Conservation (phyloP, 352 stramenopile genomes). For the Globisporangium mamillatum region DNA sequence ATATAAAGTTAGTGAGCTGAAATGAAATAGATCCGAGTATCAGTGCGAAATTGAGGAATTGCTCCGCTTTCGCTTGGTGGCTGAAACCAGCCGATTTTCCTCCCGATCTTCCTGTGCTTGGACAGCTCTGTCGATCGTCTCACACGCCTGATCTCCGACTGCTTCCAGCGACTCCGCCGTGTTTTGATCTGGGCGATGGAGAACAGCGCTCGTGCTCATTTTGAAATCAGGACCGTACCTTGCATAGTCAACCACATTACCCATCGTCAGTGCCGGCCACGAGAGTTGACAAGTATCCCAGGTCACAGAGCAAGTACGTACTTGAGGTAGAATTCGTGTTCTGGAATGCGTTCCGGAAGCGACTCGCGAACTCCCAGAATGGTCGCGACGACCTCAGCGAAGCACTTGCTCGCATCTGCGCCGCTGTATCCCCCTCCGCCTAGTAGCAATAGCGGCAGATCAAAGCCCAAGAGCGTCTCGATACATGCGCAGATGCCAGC, state of each 20-base stretch:
- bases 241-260: not conserved
- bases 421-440: slow-evolving; percentile 68
- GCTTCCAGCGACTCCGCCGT: not conserved
- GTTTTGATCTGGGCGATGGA: slow-evolving; percentile 14
- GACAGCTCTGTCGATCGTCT: slow-evolving; percentile 14
- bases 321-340: slow-evolving; percentile 57
- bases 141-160: not conserved
- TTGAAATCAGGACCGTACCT: slow-evolving; percentile 15
- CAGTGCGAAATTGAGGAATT: not conserved
- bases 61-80: not conserved
- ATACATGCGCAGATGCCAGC: slow-evolving; percentile 33
- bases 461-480: slow-evolving; percentile 27
- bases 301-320: slow-evolving; percentile 20
- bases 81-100: not conserved
- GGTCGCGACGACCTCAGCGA: slow-evolving; percentile 49
- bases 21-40: not conserved
- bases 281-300: too few relatives aligned
- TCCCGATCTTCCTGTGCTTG: slow-evolving; percentile 1
- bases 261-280: not conserved
- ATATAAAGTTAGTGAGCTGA: not conserved
- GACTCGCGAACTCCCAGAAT: slow-evolving; percentile 25
- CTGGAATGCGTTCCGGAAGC: slow-evolving; percentile 36
- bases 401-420: slow-evolving; percentile 48
- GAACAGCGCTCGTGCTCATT: slow-evolving; percentile 10
- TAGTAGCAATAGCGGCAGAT: slow-evolving; percentile 49